A percentile compares a stretch with the other conserved stretches of the same genome.
These are phyloP conservation scores for Blepharisma stoltei DNA, from an alignment of 73 alveolate genomes.

Conservation along the genomic window DNA sequence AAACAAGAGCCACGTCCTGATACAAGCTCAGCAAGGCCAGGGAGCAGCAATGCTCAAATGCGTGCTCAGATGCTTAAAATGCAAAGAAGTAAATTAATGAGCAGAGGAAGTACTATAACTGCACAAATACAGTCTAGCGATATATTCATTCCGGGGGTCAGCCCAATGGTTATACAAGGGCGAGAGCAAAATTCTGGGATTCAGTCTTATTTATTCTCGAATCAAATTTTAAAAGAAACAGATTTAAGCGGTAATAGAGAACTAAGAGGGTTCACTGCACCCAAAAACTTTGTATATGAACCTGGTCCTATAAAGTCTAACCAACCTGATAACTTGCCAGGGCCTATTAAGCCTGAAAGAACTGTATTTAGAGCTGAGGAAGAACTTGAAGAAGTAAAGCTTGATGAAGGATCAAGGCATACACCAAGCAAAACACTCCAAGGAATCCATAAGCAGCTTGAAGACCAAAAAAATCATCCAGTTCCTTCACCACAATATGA, in stretches of 20 bases:
- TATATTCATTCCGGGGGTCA: background rate
- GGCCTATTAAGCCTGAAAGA: conserved; percentile 12
- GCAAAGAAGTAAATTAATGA: background rate
- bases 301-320: background rate
- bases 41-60: conserved; percentile 18
- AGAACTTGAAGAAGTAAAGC: background rate
- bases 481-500: background rate
- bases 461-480: background rate
- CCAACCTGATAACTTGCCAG: background rate
- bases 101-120: background rate
- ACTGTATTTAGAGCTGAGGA: background rate
- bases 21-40: background rate
- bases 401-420: background rate
- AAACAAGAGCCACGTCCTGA: background rate
- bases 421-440: background rate
- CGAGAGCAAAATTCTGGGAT: background rate
- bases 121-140: no score
- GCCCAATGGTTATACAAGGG: no score
- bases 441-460: conserved; percentile 17
- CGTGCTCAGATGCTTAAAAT: background rate
- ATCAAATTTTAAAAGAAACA: background rate
- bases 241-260: background rate
- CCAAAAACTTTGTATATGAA: background rate
- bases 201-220: background rate
- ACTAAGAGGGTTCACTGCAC: background rate